Base-by-base conservation (phyloP, 257 asterid species). In the Solanum bulbocastanum region DNA sequence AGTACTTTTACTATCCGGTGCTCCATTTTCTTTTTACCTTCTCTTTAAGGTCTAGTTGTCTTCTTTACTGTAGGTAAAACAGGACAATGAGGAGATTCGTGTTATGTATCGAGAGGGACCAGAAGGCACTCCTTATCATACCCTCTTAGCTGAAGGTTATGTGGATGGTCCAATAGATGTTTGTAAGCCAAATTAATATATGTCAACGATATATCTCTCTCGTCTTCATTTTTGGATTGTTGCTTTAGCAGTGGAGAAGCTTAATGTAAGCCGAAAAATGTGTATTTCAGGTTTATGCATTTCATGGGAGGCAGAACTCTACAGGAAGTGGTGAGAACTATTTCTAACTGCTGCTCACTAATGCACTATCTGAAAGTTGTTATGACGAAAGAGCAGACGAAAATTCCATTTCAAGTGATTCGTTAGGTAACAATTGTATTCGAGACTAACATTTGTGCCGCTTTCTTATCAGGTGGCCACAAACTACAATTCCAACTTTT, bases 61-160 rank as follows among this genome's bases (percentile, higher is more conserved):
- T 56, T 56, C 65, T 7, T 56, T 56, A 20, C 25, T 56, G 65
- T 18, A 96, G 99, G 88, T 97, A 87, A 93, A 97, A 89, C 95
- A 94, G 90, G 99, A 97, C 86, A 92, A 95, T 3, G 96, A 95
- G 85, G 99, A 97, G 87, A 89, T 92, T n/a, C 94, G 99, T 52
- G 96, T 94, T 39, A 97, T 97, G 99, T 97, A 97, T 88, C 89
- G 95, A 88, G 98, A 94, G 91, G 99, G 99, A 71, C 96, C 95
- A 72, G 96, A 93, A 84, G 98, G 96, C 88, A 93, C 98, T 82
- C 99, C 98, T 20, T 92, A 92, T 82, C 99, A 97, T 58, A 90
- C 98, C 42, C 90, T 97, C 82, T 94, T 97, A 49, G 95, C 88
- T 52, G 99, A 97, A 91, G 99, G 99, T 87, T 97, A 90, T 79